A percentile compares a stretch with the other conserved stretches of the same genome.
phyloP scores from a whole-genome alignment of 1,284 basidiomycete species.

The Neotropicomus parvogracilis region DNA sequence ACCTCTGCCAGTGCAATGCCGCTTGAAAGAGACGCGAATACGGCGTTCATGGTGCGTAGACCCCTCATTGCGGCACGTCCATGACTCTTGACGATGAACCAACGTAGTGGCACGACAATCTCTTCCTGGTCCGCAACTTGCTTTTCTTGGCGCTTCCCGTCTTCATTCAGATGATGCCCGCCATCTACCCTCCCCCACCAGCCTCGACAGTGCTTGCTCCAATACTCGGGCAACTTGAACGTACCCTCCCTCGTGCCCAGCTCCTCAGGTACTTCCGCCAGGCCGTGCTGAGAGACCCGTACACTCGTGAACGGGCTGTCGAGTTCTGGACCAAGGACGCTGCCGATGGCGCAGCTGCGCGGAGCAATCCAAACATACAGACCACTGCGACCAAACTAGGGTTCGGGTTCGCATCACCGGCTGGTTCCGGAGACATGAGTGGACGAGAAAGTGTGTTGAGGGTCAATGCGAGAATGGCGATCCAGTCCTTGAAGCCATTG shows the following conservation, averaged over 20 bases:
- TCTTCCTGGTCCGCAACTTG: slow-evolving; percentile 49
- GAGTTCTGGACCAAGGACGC: slow-evolving; percentile 58
- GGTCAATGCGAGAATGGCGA: slow-evolving; percentile 38
- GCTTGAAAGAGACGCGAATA: slow-evolving; percentile 35
- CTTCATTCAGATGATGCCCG: slow-evolving; percentile 44
- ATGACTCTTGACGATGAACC: slow-evolving; percentile 3
- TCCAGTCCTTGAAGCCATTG: slow-evolving; percentile 36
- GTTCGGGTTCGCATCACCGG: slow-evolving; percentile 39
- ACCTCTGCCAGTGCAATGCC: slow-evolving; percentile 48
- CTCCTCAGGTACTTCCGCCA: slow-evolving; percentile 53
- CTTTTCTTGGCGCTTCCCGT: slow-evolving; percentile 59
- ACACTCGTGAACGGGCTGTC: slow-evolving; percentile 42
- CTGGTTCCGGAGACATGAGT: slow-evolving; percentile 23
- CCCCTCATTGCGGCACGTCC: not conserved
- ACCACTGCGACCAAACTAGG: slow-evolving; percentile 49
- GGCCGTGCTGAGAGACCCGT: slow-evolving; percentile 51
- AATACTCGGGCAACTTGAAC: slow-evolving; percentile 37
- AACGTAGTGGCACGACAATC: slow-evolving; percentile 63
- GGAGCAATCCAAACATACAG: slow-evolving; percentile 46
- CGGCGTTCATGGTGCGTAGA: slow-evolving; percentile 54
- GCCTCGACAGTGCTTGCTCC: slow-evolving; percentile 21
- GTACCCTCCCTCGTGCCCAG: slow-evolving; percentile 43
- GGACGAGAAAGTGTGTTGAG: slow-evolving; percentile 33
- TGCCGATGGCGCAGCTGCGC: slow-evolving; percentile 46
- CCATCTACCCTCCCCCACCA: slow-evolving; percentile 21